Percentiles rank a stretch among this genome's conserved stretches.
phyloP scores from a whole-genome alignment of 352 stramenopile genomes.

The Phytophthora fragariae region DNA sequence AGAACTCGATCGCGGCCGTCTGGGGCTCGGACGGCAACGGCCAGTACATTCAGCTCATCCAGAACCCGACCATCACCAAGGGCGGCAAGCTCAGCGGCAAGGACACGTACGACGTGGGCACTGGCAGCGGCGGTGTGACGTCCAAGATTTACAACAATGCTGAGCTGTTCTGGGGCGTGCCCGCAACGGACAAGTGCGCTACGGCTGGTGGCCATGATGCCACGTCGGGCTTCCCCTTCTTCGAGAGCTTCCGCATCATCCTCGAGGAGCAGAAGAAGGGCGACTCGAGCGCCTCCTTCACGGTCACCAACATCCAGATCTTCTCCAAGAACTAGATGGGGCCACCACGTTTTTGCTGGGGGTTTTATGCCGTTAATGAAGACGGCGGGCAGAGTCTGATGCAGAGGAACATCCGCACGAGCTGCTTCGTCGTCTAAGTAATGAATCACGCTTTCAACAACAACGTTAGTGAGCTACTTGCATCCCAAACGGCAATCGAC shows the following conservation, averaged over 20 bases:
- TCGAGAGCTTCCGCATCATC: conserved; percentile 77
- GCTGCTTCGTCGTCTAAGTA: not conserved
- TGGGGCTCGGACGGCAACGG: conserved; percentile 67
- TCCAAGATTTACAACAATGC: conserved; percentile 86
- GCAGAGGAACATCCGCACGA: not conserved
- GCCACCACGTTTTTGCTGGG: not conserved
- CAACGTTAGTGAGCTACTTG: too few relatives aligned
- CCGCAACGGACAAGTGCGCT: conserved; percentile 50
- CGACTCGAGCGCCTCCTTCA: conserved; percentile 73
- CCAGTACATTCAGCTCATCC: conserved; percentile 76
- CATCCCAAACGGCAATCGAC: not conserved
- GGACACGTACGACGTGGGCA: conserved; percentile 69
- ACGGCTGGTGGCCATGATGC: conserved; percentile 62
- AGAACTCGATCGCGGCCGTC: conserved; percentile 74
- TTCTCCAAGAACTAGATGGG: conserved; percentile 65
- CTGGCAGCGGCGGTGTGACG: conserved; percentile 51
- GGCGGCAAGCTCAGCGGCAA: conserved; percentile 59
- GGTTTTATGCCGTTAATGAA: not conserved
- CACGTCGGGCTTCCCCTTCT: conserved; percentile 78
- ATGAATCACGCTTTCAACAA: not conserved
- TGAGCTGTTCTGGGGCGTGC: conserved; percentile 72
- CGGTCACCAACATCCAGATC: conserved; percentile 80
- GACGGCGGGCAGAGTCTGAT: not conserved
- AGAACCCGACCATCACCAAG: conserved; percentile 73
- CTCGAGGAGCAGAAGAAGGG: conserved; percentile 82